These are phyloP conservation scores for Leptodontidium sp. DNA, from an alignment of 2,329 filamentous ascomycete genomes.

Conservation along the genomic window DNA sequence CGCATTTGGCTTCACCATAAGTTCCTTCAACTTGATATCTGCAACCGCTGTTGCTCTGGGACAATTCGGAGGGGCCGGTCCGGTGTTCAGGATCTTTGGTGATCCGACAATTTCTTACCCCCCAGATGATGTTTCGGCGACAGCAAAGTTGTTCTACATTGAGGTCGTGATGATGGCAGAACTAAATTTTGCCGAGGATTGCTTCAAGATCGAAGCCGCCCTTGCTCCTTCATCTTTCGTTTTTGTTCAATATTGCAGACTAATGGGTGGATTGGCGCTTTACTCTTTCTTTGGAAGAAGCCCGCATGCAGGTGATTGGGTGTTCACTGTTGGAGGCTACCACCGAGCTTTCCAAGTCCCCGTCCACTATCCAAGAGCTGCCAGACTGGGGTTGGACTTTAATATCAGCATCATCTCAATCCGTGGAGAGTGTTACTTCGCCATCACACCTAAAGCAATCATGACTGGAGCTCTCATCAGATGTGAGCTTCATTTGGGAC, in stretches of 20 bases:
- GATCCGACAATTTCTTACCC: constrained; percentile 44
- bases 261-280: constrained; percentile 54
- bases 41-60: constrained; percentile 50
- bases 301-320: constrained; percentile 50
- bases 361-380: constrained; percentile 49
- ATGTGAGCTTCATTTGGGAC: constrained; percentile 45
- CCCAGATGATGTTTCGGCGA: constrained; percentile 36
- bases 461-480: constrained; percentile 53
- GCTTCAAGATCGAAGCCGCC: constrained; percentile 50
- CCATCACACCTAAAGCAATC: constrained; percentile 53
- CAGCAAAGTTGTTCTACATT: constrained; percentile 47
- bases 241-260: constrained; percentile 50
- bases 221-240: constrained; percentile 53
- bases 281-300: constrained; percentile 49
- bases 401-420: constrained; percentile 44
- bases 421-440: constrained; percentile 54
- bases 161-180: constrained; percentile 50
- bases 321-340: constrained; percentile 57
- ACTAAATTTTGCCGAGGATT: constrained; percentile 49
- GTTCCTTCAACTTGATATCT: constrained; percentile 50
- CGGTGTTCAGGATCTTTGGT: constrained; percentile 50
- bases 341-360: constrained; percentile 50
- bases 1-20: constrained; percentile 50
- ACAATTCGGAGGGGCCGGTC: constrained; percentile 40
- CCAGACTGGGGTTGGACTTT: constrained; percentile 52